Base-by-base conservation (phyloP, 2,329 filamentous ascomycete genomes). In the Colletotrichum tabaci region DNA sequence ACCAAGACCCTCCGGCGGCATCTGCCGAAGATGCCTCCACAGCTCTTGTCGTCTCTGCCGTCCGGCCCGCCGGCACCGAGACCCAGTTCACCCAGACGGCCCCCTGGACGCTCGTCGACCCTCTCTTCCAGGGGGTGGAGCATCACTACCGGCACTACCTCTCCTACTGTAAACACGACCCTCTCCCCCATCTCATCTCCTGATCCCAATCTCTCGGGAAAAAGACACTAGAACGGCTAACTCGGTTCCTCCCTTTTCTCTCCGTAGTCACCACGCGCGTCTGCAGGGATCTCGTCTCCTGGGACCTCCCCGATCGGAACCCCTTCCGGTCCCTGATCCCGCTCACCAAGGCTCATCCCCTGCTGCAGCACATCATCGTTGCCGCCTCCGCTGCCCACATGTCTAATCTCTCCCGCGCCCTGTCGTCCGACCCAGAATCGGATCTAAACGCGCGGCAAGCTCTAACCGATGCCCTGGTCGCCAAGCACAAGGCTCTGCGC, bases 41-140 rank as follows among this genome's bases (percentile, higher is more conserved):
- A 35, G 61, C 60, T 52, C 75, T 82, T 72, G 74, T 78, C 61
- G 69, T 76, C 69, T 53, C 60, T 56, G 52, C 47, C 53, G 42
- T 21, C 61, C 75, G 61, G 61, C 74, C 72, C 13, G 53, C 64
- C 16, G 66, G 74, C 52, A 64, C 75, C 67, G 72, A 60, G 50
- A 62, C 64, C 68, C 68, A 67, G 55, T 75, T 53, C 44, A 62
- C 64, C 68, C 68, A 67, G 55, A 75, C 77, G n/a, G 75, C 75
- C 44, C 80, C 84, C 6, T 82, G 82, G 79, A 76, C 78, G 23
- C 78, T 87, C 63, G 79, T 83, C 58, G 84, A 85, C 74, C 84
- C 83, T 58, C 72, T 84, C 42, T 84, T 81, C 72, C 83, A 92
- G 88, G 81, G 90, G 83, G 74, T 91, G 84, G 42, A 86, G 86